Evolutionary conservation across 495 filamentous ascomycete species (phyloP), one percentile per base, ranked within the genome.

Genomic region (Neurospora sp.): DNA sequence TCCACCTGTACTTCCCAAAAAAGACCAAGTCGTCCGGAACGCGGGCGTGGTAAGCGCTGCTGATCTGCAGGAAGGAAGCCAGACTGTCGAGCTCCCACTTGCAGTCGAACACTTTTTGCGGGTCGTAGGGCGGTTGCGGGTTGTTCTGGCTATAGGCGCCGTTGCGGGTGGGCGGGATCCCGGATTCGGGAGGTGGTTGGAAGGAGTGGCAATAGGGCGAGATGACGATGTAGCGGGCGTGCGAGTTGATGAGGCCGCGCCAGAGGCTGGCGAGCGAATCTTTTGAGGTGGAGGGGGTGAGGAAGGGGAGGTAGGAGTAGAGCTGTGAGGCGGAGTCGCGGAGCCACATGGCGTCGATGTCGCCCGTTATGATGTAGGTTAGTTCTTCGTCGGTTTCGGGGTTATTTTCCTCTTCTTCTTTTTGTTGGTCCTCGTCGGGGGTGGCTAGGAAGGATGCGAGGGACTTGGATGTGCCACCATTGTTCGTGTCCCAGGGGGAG

Each of bases 301-400:
- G 78, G 6, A 91, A 78, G 1, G 85, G 84, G 27, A 86, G 83
- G 75, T 91, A 91, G 40, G 88, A 88, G 72, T 88, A 86, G 73
- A 91, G 84, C 77, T 91, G 88, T 73, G 88, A 88, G 18, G 88
- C 85, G 41, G 88, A 90, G 75, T 90, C 89, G 18, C 89, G 85
- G 76, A 91, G 82, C 88, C 89, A 90, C 88, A 91, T 90, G 35
- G 88, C 89, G 74, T 91, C 87, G 80, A 90, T 90, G 76, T 90
- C 88, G 37, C 89, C 88, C 14, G 89, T 91, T 75, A 91, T 89
- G 38, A 91, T 81, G 74, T 90, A 91, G 11, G 88, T 87, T 60
- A 91, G 80, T 79, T 91, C 89, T 75, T 90, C 87, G 70, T 88
- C 88, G 7, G 88, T 86, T 20, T 77, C 77, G 12, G 54, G 8